A percentile compares a stretch with the other conserved stretches of the same genome.
These are phyloP conservation scores for Achaetomium macrosporum DNA, from an alignment of 2,329 filamentous ascomycete genomes.

Conservation along the genomic window DNA sequence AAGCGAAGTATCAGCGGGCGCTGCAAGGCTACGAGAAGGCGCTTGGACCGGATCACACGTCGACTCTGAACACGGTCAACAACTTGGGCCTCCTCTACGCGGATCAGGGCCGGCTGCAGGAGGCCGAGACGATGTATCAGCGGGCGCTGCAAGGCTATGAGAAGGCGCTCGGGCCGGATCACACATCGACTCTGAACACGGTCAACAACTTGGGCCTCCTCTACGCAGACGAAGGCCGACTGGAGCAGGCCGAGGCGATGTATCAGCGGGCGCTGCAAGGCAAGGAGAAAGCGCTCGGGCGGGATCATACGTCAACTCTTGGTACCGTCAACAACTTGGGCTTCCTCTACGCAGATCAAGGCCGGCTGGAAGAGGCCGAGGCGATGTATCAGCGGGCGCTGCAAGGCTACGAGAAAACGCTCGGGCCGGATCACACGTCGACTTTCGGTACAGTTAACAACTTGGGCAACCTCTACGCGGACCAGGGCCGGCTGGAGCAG, in stretches of 20 bases:
- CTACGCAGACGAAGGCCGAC: not conserved
- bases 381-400: constrained; percentile 11
- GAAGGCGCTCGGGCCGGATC: constrained; percentile 8
- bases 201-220: constrained; percentile 5
- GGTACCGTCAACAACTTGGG: constrained; percentile 7
- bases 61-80: constrained; percentile 2
- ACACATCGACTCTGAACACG: constrained; percentile 5
- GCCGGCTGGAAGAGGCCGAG: constrained; percentile 8
- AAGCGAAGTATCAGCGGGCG: not conserved
- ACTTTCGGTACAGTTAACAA: constrained; percentile 6
- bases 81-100: constrained; percentile 7
- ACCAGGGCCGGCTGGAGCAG: constrained; percentile 5
- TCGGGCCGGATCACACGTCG: constrained; percentile 7
- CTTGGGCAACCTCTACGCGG: constrained; percentile 4
- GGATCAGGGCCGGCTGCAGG: constrained; percentile 3
- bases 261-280: not conserved
- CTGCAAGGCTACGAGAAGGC: not conserved
- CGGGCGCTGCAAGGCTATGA: constrained; percentile 5
- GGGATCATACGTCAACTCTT: not conserved
- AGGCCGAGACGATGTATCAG: constrained; percentile 9
- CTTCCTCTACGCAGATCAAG: constrained; percentile 5
- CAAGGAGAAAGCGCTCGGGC: not conserved
- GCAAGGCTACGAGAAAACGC: constrained; percentile 5
- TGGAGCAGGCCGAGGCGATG: not conserved
- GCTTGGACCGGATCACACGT: constrained; percentile 1